A percentile compares a stretch with the other conserved stretches of the same genome.
phyloP scores from a whole-genome alignment of 345 rosid species.

The Aurinia saxatilis region DNA sequence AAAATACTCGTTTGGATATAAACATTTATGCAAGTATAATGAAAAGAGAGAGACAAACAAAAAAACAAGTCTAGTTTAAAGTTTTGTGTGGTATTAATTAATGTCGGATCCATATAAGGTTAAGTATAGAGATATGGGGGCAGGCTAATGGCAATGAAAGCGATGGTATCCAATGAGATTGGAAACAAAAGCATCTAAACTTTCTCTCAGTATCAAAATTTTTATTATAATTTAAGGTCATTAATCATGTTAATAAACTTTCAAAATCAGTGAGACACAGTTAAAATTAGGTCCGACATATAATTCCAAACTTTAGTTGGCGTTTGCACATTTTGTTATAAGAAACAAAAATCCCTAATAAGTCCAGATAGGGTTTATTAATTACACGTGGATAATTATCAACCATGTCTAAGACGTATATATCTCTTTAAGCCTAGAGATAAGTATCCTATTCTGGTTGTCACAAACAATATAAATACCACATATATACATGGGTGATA shows the following conservation, averaged over 20 bases:
- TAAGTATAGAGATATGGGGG: slow-evolving; percentile 15
- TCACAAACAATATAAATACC: not conserved
- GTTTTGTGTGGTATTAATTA: not conserved
- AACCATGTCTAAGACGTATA: slow-evolving; percentile 13
- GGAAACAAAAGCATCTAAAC: slow-evolving; percentile 12
- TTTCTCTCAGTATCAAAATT: not conserved
- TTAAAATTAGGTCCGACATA: slow-evolving; percentile 19
- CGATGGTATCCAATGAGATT: slow-evolving; percentile 28
- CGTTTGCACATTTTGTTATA: slow-evolving; percentile 5
- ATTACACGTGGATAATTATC: slow-evolving; percentile 24
- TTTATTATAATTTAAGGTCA: not conserved
- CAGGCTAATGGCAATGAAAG: slow-evolving; percentile 11
- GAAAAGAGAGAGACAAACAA: not conserved
- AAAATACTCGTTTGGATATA: not conserved
- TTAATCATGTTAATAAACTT: not conserved
- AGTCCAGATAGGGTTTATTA: slow-evolving; percentile 13
- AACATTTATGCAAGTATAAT: not conserved
- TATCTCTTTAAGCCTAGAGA: slow-evolving; percentile 15
- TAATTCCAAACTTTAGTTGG: slow-evolving; percentile 16
- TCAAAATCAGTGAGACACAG: not conserved
- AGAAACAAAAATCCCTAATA: slow-evolving; percentile 15
- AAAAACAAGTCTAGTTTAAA: not conserved
- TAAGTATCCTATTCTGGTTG: slow-evolving; percentile 16
- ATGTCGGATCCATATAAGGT: slow-evolving; percentile 21
- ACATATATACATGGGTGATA: not conserved